These are phyloP conservation scores for Metschnikowia dekortorum DNA, from an alignment of 805 yeast genomes.

Conservation along the genomic window DNA sequence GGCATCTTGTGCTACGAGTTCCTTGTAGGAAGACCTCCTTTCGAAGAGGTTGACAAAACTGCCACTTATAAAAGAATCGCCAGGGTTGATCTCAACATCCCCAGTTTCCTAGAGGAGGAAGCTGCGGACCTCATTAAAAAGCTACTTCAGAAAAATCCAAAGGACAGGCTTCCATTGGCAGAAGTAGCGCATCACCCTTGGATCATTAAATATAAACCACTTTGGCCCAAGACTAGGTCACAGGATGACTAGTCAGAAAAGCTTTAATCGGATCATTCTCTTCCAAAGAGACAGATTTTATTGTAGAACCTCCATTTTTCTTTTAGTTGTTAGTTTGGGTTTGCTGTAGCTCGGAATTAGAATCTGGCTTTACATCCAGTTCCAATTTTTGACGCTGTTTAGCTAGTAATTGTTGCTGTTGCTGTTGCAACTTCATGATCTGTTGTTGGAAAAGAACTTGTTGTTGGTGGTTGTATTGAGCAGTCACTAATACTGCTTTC, in stretches of 20 bases:
- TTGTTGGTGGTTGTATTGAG: conserved; percentile 40
- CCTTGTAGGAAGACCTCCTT: conserved; percentile 86
- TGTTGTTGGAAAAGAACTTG: conserved; percentile 44
- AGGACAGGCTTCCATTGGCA: conserved; percentile 53
- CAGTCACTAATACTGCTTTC: conserved; percentile 39
- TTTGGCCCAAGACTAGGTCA: conserved; percentile 45
- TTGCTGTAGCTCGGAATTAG: not conserved
- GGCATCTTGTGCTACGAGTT: conserved; percentile 86
- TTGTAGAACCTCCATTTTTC: not conserved
- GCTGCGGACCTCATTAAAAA: conserved; percentile 70
- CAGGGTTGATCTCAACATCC: conserved; percentile 70
- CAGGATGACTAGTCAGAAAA: not conserved
- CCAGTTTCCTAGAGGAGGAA: conserved; percentile 61
- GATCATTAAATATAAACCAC: conserved; percentile 61
- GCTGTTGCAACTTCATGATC: conserved; percentile 33
- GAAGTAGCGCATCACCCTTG: conserved; percentile 78
- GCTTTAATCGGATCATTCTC: not conserved
- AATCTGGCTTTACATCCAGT: not conserved
- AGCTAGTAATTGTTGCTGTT: conserved; percentile 18
- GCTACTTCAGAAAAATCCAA: conserved; percentile 66
- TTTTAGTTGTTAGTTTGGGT: not conserved
- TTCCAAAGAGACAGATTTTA: not conserved
- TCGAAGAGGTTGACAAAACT: conserved; percentile 75
- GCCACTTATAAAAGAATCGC: conserved; percentile 79
- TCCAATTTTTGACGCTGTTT: conserved; percentile 2